Base-by-base conservation (phyloP, 1,139 yeast species). In the Saccharomycopsis hybrid region DNA sequence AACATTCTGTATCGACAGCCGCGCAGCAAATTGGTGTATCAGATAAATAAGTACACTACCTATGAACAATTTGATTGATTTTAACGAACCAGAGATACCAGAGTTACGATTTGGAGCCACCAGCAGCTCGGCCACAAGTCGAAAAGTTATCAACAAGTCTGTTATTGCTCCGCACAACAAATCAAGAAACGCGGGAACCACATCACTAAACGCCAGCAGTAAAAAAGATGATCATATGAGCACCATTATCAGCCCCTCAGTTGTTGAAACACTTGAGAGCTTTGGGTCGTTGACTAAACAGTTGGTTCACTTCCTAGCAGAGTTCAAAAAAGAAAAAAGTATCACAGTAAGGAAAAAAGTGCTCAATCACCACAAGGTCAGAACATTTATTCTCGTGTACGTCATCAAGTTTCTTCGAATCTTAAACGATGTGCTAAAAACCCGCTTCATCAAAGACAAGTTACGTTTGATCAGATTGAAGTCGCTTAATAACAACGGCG, bases 91-190 rank as follows among this genome's bases (percentile, higher is more conserved):
- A 62, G 55, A 52, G 47, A 57, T 25, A 50, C 63, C 49, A 57
- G 61, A 42, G 28, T 44, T 46, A 5, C 3, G 18, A 11, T 49
- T 49, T 67, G 72, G 70, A 62, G 72, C 61, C 67, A 68, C 55
- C 49, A 65, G 27, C 70, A 71, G n/a, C 62, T 68, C 54, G 62
- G 60, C 54, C 59, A 60, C 49, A 65, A 57, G 11, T 67, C 62
- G 54, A 53, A 47, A 43, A 27, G 47, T 44, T 24, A 41, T 46
- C 18, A 28, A 42, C n/a, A 18, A n/a, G n/a, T n/a, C n/a, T n/a
- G n/a, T n/a, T n/a, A n/a, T n/a, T n/a, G n/a, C n/a, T n/a, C n/a
- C n/a, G n/a, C n/a, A n/a, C n/a, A n/a, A n/a, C n/a, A n/a, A n/a
- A n/a, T n/a, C n/a, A n/a, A n/a, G n/a, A n/a, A n/a, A n/a, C n/a